phyloP scores from a whole-genome alignment of 2,329 filamentous ascomycete species.

The Colletotrichum cuscutae region DNA sequence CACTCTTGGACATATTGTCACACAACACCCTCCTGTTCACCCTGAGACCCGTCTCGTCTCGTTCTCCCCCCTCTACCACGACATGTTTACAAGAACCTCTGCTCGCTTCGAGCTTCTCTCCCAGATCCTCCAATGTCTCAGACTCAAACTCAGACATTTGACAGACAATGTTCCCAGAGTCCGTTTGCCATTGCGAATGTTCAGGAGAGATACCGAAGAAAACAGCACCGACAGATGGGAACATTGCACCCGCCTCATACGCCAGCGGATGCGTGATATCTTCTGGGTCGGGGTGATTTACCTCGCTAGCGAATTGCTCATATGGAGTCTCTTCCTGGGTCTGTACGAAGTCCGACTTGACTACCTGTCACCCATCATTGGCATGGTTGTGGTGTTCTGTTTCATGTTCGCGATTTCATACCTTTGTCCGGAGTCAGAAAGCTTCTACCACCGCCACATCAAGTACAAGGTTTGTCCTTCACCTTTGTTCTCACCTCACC shows the following conservation, averaged over 20 bases:
- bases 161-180: constrained; percentile 13
- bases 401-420: constrained; percentile 44
- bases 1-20: background rate
- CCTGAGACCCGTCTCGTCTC: background rate
- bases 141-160: constrained; percentile 33
- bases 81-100: constrained; percentile 8
- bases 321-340: constrained; percentile 53
- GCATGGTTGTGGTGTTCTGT: constrained; percentile 55
- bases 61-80: background rate
- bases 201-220: background rate
- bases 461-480: constrained; percentile 45
- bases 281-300: constrained; percentile 49
- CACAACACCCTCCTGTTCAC: background rate
- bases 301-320: constrained; percentile 55
- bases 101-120: constrained; percentile 3
- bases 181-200: constrained; percentile 21
- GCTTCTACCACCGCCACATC: constrained; percentile 44
- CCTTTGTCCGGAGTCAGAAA: constrained; percentile 36
- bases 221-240: background rate
- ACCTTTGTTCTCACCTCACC: background rate
- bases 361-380: constrained; percentile 59
- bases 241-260: background rate
- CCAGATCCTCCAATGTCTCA: constrained; percentile 43
- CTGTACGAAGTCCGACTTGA: constrained; percentile 47
- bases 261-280: constrained; percentile 38